These are phyloP conservation scores for Penicillium parvum DNA, from an alignment of 495 filamentous ascomycete genomes.

Conservation along the genomic window DNA sequence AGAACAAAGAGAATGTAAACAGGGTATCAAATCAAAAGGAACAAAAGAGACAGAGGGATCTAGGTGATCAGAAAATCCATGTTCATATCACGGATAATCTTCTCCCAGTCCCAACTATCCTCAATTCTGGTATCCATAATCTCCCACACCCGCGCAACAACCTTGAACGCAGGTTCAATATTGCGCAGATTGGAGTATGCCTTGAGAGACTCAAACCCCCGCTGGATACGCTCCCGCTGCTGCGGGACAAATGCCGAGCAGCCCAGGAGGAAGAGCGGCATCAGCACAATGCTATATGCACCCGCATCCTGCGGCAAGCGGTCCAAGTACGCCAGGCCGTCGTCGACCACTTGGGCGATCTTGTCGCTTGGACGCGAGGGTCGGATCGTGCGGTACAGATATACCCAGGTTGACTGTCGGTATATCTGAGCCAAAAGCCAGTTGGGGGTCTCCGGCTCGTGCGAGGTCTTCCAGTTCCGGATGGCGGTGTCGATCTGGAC, in stretches of 20 bases:
- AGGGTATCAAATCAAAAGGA: slow-evolving; percentile 13
- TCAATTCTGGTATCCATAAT: slow-evolving; percentile 75
- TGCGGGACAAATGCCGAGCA: slow-evolving; percentile 69
- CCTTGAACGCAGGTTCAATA: slow-evolving; percentile 66
- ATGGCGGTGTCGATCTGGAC: slow-evolving; percentile 74
- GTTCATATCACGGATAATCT: slow-evolving; percentile 67
- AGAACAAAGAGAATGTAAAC: slow-evolving; percentile 4
- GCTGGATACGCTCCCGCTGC: slow-evolving; percentile 66
- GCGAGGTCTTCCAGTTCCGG: slow-evolving; percentile 68
- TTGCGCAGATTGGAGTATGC: slow-evolving; percentile 79
- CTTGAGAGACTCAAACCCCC: slow-evolving; percentile 64
- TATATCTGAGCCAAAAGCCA: slow-evolving; percentile 78
- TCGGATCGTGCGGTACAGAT: slow-evolving; percentile 79
- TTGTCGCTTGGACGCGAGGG: slow-evolving; percentile 65
- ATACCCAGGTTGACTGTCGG: slow-evolving; percentile 87
- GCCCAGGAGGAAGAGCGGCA: slow-evolving; percentile 84
- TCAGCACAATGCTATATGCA: slow-evolving; percentile 76
- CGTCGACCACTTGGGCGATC: slow-evolving; percentile 71
- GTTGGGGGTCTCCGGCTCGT: slow-evolving; percentile 65
- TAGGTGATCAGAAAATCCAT: slow-evolving; percentile 80
- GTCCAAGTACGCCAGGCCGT: slow-evolving; percentile 63
- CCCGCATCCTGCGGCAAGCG: slow-evolving; percentile 57
- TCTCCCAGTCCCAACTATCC: slow-evolving; percentile 87
- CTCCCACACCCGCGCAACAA: slow-evolving; percentile 78
- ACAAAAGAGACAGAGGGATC: slow-evolving; percentile 6